Conservation (phyloP, 306 rosid genomes). For the Inga leiocalycina region DNA sequence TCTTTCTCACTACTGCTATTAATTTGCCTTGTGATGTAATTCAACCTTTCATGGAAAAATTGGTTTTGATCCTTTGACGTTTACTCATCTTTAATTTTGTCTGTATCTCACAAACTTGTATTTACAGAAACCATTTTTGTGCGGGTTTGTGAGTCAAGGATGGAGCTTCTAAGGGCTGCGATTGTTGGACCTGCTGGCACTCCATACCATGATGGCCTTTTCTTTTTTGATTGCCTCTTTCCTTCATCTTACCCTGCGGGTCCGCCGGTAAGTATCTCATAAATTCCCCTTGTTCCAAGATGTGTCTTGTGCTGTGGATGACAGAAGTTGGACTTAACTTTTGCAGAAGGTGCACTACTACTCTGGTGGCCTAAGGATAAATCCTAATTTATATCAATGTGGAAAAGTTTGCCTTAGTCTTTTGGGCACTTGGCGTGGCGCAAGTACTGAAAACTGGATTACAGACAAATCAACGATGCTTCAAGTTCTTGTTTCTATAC, state of each 20-base stretch:
- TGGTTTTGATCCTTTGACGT: constrained; percentile 18
- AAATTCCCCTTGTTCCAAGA: constrained; percentile 3
- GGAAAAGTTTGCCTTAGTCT: constrained; percentile 92
- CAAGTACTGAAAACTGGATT: constrained; percentile 67
- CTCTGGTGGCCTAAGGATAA: constrained; percentile 83
- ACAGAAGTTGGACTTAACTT: constrained; percentile 32
- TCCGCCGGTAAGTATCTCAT: constrained; percentile 70
- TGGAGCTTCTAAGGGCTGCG: constrained; percentile 81
- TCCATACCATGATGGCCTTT: constrained; percentile 87
- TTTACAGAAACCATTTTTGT: constrained; percentile 73
- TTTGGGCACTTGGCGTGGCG: constrained; percentile 80
- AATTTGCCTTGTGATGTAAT: constrained; percentile 21
- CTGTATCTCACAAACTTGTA: constrained; percentile 31
- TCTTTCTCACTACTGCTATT: neutral
- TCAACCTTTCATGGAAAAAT: neutral
- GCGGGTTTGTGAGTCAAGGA: constrained; percentile 68
- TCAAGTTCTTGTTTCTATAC: constrained; percentile 85
- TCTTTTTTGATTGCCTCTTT: constrained; percentile 78
- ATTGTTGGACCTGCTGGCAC: constrained; percentile 82
- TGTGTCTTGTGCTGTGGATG: constrained; percentile 27
- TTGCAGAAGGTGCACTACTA: constrained; percentile 74
- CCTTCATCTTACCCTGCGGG: constrained; percentile 57
- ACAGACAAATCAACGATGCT: constrained; percentile 79
- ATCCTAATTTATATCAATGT: constrained; percentile 72
- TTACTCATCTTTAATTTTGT: constrained; percentile 10